phyloP scores from a whole-genome alignment of 768 basidiomycete species.

The Podaxis pistillaris region DNA sequence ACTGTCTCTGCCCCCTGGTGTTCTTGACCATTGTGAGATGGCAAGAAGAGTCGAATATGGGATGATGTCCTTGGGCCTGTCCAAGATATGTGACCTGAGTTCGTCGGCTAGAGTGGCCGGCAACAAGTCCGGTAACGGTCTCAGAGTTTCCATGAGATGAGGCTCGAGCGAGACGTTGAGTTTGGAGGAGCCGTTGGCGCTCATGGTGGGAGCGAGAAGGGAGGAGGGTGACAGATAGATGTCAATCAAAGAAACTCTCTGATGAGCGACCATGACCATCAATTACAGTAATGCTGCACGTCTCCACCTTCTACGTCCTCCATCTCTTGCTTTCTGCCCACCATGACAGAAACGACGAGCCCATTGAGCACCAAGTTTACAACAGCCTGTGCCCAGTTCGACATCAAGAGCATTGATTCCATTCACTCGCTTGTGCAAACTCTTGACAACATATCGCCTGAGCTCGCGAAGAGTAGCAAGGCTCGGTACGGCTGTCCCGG shows the following conservation, averaged over 20 bases:
- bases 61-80: conserved; percentile 44
- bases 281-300: conserved; percentile 1
- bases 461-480: conserved; percentile 46
- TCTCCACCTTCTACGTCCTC: background rate
- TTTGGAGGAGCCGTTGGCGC: conserved; percentile 19
- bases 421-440: conserved; percentile 29
- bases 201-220: conserved; percentile 18
- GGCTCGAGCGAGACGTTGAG: conserved; percentile 64
- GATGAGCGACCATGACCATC: conserved; percentile 18
- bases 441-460: conserved; percentile 51
- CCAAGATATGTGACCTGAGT: conserved; percentile 38
- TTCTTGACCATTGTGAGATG: conserved; percentile 70
- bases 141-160: conserved; percentile 54
- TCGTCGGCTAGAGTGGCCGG: conserved; percentile 42
- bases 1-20: conserved; percentile 40
- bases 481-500: conserved; percentile 30
- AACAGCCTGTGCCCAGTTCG: conserved; percentile 41
- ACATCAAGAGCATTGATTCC: conserved; percentile 33
- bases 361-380: conserved; percentile 34
- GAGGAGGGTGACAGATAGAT: conserved; percentile 8
- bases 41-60: conserved; percentile 58
- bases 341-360: conserved; percentile 22
- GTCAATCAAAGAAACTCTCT: conserved; percentile 9
- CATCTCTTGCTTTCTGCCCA: conserved; percentile 6
- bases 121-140: conserved; percentile 41